These are phyloP conservation scores for Chytriomyces sp. DNA, from an alignment of 192 early-diverging fungal species.

Conservation along the genomic window DNA sequence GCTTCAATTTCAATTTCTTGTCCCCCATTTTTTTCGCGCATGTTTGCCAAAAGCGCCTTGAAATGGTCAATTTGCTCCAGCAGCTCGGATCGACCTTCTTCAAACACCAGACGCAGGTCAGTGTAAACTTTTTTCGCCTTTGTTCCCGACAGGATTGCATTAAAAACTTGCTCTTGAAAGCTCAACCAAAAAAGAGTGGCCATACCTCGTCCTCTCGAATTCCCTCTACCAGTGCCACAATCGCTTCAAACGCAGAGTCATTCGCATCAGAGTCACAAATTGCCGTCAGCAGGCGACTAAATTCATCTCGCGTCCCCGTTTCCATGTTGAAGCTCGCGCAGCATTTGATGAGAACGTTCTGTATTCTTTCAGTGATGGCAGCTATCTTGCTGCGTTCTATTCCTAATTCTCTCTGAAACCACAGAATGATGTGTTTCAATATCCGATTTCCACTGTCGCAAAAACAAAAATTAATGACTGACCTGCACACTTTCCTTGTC, in stretches of 20 bases:
- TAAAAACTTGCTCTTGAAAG: background rate
- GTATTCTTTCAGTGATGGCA: too few species aligned
- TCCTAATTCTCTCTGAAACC: too few species aligned
- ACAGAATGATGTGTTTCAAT: too few species aligned
- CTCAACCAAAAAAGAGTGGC: background rate
- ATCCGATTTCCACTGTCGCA: too few species aligned
- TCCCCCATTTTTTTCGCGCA: background rate
- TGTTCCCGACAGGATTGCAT: background rate
- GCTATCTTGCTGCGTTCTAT: too few species aligned
- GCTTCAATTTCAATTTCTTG: background rate
- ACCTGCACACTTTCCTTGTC: too few species aligned
- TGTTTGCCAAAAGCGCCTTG: background rate
- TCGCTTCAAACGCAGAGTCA: background rate
- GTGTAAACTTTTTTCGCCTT: conserved; percentile 21
- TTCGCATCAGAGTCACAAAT: background rate
- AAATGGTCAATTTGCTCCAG: background rate
- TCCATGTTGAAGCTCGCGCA: background rate
- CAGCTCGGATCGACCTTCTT: background rate
- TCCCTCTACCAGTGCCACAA: conserved; percentile 1
- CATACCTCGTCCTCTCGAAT: background rate
- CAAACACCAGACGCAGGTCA: conserved; percentile 8
- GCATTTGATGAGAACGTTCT: too few species aligned
- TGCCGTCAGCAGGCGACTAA: background rate
- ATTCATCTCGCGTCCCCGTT: background rate
- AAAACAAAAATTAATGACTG: too few species aligned